Evolutionary conservation across 2,329 filamentous ascomycete genomes (phyloP), one percentile per base, ranked within the genome.

Genomic region (Claviceps digitariae): DNA sequence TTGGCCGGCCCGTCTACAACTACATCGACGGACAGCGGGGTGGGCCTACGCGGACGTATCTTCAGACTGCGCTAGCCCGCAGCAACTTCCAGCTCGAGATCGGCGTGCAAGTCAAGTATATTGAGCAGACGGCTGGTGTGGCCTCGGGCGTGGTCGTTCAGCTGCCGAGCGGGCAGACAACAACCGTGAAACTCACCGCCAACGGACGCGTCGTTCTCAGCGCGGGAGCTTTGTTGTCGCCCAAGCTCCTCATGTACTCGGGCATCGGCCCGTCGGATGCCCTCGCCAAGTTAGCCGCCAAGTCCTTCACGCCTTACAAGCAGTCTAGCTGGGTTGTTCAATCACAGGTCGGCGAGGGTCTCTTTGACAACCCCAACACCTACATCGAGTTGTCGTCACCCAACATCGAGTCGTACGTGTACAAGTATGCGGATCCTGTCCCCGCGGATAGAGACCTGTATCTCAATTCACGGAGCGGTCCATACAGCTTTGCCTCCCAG

Each of bases 361-460:
- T 79, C 29, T 79, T 77, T 57, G 76, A 78, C 59, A 79, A 79
- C 58, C 75, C 77, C 5, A 78, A 78, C 56, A 78, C 75, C 1
- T 76, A 74, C 56, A 74, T 78, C 60, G 71, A 74, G 57, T 65
- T 78, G 1, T 67, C 67, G 1, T 64, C 64, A 3, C 66, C 72
- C 1, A 56, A 62, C 2, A 61, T 79, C 48, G 53, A 71, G n/a
- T 74, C 75, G 0, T 78, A 75, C 60, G 64, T 59, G 10, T 71
- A 77, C 60, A 68, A 64, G 50, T 79, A 78, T 63, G 60, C 66
- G 41, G 60, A 70, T 45, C 74, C 75, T 0, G 60, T 66, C 1
- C 52, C 67, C 1, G 58, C 61, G 0, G 76, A 79, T 55, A 60
- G 61, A 43, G 64, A 72, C 7, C 58, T 74, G 2, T 81, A 78